phyloP scores from a whole-genome alignment of 768 basidiomycete genomes.

The Lactarius vividus region DNA sequence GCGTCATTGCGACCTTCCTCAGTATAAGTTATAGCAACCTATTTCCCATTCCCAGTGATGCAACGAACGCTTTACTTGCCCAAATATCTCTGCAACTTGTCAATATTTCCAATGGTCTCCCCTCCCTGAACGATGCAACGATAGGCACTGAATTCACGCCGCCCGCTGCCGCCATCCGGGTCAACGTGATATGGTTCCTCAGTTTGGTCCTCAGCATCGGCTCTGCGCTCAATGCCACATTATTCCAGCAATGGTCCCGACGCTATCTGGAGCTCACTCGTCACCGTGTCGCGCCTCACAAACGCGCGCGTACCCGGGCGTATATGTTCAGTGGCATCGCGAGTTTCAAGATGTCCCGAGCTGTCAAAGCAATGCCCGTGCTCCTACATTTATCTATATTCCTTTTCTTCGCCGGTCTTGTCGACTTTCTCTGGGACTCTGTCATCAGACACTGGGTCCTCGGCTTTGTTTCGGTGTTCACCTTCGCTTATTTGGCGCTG shows the following conservation, averaged over 20 bases:
- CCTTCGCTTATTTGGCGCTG: too few species aligned
- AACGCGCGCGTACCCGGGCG: not conserved
- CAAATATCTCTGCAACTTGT: not conserved
- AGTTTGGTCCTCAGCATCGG: too few species aligned
- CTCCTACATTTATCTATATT: not conserved
- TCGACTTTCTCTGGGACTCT: not conserved
- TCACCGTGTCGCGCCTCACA: not conserved
- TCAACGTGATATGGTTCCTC: conserved; percentile 10
- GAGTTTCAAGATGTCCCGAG: not conserved
- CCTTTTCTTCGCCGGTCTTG: not conserved
- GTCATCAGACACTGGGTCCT: not conserved
- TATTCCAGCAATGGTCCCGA: not conserved
- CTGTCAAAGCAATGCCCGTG: not conserved
- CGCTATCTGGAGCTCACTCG: conserved; percentile 1
- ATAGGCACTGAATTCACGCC: too few species aligned
- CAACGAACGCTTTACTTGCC: not conserved
- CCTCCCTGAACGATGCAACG: too few species aligned
- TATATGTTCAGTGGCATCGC: not conserved
- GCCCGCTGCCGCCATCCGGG: not conserved
- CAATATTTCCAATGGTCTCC: not conserved
- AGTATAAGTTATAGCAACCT: not conserved
- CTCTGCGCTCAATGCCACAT: not conserved
- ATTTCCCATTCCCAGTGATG: not conserved
- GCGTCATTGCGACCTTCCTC: conserved; percentile 3
- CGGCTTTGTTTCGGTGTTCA: not conserved